These are phyloP conservation scores for Neurospora tetraspora DNA, from an alignment of 495 filamentous ascomycete genomes.

Conservation along the genomic window DNA sequence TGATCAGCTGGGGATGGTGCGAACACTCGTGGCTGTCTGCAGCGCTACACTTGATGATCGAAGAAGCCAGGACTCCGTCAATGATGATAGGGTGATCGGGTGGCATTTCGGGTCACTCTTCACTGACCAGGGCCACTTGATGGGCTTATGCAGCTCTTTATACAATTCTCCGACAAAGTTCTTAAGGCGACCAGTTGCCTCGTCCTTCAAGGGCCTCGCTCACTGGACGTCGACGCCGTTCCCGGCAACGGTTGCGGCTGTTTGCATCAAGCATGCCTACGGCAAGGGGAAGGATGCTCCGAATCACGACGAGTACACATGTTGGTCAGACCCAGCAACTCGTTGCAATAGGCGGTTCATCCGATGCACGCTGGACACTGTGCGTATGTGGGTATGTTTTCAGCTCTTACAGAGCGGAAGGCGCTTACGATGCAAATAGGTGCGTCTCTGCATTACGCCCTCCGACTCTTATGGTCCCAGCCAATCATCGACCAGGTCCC, in stretches of 20 bases:
- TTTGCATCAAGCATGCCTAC: neutral
- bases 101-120: neutral
- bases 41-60: neutral
- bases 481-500: neutral
- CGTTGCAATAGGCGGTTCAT: neutral
- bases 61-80: neutral
- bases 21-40: neutral
- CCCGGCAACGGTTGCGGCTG: neutral
- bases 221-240: neutral
- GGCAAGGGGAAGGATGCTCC: neutral
- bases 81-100: neutral
- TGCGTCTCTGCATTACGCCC: neutral
- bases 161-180: neutral
- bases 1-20: neutral
- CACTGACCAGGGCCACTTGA: neutral
- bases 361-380: neutral
- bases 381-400: neutral
- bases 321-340: neutral
- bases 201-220: neutral
- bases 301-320: neutral
- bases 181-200: neutral
- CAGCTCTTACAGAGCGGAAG: neutral
- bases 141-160: neutral
- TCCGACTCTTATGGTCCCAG: neutral
- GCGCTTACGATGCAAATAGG: neutral